Evolutionary conservation across 225 moss, liverwort and hornwort species (phyloP), one percentile per base, ranked within the genome.

Genomic region (Straminergon stramineum): DNA sequence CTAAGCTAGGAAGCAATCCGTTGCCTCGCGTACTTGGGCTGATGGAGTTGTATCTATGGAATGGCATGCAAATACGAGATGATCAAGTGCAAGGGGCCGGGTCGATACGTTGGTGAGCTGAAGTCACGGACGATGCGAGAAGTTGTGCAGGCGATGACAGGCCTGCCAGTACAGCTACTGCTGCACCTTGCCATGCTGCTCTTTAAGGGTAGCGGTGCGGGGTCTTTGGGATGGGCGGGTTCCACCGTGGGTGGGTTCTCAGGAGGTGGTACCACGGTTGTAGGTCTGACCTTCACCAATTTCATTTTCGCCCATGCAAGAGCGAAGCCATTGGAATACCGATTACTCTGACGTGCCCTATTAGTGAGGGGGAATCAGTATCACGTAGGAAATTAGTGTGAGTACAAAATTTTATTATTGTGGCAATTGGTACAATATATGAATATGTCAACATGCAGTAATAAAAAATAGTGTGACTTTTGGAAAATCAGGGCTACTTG

Each of bases 151-250:
- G 66, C 67, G 65, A 86, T 90, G 84, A 80, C 90, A 90, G 88
- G 84, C 15, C 79, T 62, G 84, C 20, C 84, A 90, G 71, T 63
- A 88, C 87, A 84, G 88, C 84, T 84, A 53, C 79, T 67, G 84
- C 90, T 88, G 88, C 88, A 88, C 84, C n/a, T 90, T 84, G 71
- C 88, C 87, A 88, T 84, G 87, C 87, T 90, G n/a, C 82, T 82
- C 86, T 86, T 90, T 86, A 81, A 82, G 82, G 56, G 63, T 28
- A 79, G 86, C 85, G 80, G 19, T 24, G 30, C 71, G 35, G 73
- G 85, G 80, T 34, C 81, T 32, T 62, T 15, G 81, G 89, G 30
- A 20, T 27, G 51, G 16, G 48, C 37, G 35, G 30, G 24, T 53
- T 83, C 39, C 23, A 64, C 78, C 68, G 76, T 35, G 34, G 28